These are phyloP conservation scores for Puccinia triticina DNA, from an alignment of 1,284 basidiomycete species.

Conservation along the genomic window DNA sequence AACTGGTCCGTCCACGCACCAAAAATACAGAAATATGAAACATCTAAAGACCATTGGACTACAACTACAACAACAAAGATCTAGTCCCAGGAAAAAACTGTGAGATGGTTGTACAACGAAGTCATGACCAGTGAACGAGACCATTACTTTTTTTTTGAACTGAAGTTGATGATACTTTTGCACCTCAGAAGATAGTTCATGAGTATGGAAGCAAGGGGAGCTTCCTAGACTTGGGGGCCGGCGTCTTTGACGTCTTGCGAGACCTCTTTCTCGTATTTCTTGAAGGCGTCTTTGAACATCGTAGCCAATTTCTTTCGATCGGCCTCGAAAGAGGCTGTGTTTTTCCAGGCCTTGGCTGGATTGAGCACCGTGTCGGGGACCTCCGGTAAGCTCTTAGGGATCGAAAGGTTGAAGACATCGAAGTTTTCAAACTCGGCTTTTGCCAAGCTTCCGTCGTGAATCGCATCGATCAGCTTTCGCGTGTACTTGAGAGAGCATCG, in stretches of 20 bases:
- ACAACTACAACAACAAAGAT: too few relatives aligned
- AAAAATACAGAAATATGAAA: too few relatives aligned
- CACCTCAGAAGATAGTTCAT: not conserved
- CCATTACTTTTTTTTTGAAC: not conserved
- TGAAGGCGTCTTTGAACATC: slow-evolving; percentile 92
- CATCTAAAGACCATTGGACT: too few relatives aligned
- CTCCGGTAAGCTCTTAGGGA: slow-evolving; percentile 78
- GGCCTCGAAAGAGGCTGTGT: slow-evolving; percentile 80
- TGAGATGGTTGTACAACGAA: too few relatives aligned
- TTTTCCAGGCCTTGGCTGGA: slow-evolving; percentile 79
- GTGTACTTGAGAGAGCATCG: slow-evolving; percentile 67
- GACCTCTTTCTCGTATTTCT: slow-evolving; percentile 82
- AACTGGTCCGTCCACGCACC: too few relatives aligned
- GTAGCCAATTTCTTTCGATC: slow-evolving; percentile 81
- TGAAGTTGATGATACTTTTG: not conserved
- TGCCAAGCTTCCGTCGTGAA: slow-evolving; percentile 88
- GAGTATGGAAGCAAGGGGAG: not conserved
- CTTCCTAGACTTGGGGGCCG: slow-evolving; percentile 65
- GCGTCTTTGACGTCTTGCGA: slow-evolving; percentile 75
- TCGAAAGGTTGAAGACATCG: slow-evolving; percentile 63
- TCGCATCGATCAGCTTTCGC: slow-evolving; percentile 91
- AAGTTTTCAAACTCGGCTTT: slow-evolving; percentile 86
- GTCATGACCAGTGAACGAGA: too few relatives aligned
- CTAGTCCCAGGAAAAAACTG: too few relatives aligned
- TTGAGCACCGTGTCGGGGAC: slow-evolving; percentile 87